phyloP scores from a whole-genome alignment of 768 basidiomycete species.

The Boletus vinaceobasis region DNA sequence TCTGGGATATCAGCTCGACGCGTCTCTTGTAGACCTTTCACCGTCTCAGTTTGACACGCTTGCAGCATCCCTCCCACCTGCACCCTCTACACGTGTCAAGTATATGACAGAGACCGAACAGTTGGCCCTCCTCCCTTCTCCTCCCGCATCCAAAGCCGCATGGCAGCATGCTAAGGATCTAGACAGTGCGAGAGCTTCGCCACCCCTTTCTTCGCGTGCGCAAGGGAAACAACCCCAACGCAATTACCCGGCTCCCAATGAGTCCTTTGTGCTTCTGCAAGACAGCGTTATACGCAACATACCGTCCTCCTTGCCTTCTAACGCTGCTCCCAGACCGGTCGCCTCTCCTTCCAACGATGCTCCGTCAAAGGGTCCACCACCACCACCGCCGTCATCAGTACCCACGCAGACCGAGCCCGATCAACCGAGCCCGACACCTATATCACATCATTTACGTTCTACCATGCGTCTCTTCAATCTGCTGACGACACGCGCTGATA shows the following conservation, averaged over 20 bases:
- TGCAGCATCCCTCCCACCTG: constrained; percentile 60
- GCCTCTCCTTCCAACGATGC: constrained; percentile 34
- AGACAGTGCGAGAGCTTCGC: constrained; percentile 30
- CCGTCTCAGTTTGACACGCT: constrained; percentile 89
- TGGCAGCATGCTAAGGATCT: constrained; percentile 58
- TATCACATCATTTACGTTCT: constrained; percentile 75
- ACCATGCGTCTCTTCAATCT: constrained; percentile 73
- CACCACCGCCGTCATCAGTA: constrained; percentile 24
- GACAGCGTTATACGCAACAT: constrained; percentile 76
- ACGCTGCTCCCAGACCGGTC: constrained; percentile 43
- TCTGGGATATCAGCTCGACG: constrained; percentile 59
- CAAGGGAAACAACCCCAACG: constrained; percentile 62
- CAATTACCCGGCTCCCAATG: constrained; percentile 58
- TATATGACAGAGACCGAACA: constrained; percentile 42
- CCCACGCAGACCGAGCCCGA: constrained; percentile 45
- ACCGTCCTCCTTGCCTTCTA: constrained; percentile 49
- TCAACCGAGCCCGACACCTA: constrained; percentile 63
- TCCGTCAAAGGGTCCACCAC: constrained; percentile 20
- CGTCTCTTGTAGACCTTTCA: constrained; percentile 83
- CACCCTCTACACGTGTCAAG: constrained; percentile 40
- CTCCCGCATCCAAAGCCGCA: constrained; percentile 53
- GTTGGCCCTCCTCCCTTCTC: constrained; percentile 44
- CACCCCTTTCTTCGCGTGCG: constrained; percentile 49
- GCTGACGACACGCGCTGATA: constrained; percentile 70
- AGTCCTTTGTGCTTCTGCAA: constrained; percentile 89